Evolutionary conservation across 805 yeast species (phyloP).

Genomic region (Pichia heedii): DNA sequence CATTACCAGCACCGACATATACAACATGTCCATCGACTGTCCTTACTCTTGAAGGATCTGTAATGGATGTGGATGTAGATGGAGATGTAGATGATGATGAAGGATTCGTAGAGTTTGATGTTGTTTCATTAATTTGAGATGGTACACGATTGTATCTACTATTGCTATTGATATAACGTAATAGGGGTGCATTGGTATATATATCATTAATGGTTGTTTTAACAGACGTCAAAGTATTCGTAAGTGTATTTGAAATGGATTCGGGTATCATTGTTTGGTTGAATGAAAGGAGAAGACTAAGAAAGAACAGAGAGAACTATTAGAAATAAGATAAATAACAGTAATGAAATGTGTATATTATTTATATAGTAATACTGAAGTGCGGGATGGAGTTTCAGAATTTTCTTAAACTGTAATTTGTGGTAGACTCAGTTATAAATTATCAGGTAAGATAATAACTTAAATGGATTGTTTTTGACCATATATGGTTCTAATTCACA

Average conservation of each 20-base stretch:
- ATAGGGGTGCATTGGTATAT: conserved; percentile 23
- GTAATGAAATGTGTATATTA: too few species aligned
- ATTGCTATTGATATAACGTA: conserved; percentile 18
- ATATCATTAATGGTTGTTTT: background rate
- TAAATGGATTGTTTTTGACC: too few species aligned
- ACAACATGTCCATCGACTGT: conserved; percentile 17
- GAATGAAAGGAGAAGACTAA: background rate
- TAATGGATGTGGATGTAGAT: background rate
- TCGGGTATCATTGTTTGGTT: background rate
- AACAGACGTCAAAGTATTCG: background rate
- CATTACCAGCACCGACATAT: conserved; percentile 33
- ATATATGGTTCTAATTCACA: too few species aligned
- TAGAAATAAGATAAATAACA: too few species aligned
- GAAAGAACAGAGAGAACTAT: background rate
- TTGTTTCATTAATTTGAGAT: background rate
- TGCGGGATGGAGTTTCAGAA: too few species aligned
- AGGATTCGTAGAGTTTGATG: background rate
- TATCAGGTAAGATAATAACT: too few species aligned
- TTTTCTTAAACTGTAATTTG: too few species aligned
- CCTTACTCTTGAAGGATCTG: conserved; percentile 7
- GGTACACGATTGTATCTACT: conserved; percentile 20
- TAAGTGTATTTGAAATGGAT: background rate
- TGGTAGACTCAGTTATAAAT: too few species aligned
- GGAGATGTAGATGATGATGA: background rate
- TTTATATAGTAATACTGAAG: too few species aligned